phyloP scores from a whole-genome alignment of 2,329 filamentous ascomycete species.

The Fusarium sp. region DNA sequence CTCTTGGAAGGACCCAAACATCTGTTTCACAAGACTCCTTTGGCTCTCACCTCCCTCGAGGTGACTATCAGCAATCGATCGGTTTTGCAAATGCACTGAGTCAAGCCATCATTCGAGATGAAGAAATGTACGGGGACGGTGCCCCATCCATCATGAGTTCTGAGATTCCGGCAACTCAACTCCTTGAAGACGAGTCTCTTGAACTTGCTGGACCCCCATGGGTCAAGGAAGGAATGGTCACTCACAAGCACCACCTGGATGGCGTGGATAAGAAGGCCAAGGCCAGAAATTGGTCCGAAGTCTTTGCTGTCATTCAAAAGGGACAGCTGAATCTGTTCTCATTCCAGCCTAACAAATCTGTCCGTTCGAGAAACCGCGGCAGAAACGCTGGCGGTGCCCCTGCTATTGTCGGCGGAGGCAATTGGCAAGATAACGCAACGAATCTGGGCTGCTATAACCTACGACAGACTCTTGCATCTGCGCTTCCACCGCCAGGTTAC shows the following conservation, averaged over 20 bases:
- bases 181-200: constrained; percentile 92
- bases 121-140: constrained; percentile 66
- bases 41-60: constrained; percentile 76
- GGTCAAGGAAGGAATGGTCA: constrained; percentile 96
- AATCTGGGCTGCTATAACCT: constrained; percentile 87
- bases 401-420: constrained; percentile 87
- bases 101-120: constrained; percentile 95
- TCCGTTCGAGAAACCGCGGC: constrained; percentile 71
- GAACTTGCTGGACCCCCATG: constrained; percentile 95
- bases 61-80: constrained; percentile 94
- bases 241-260: constrained; percentile 96
- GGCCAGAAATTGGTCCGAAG: constrained; percentile 93
- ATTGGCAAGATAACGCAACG: constrained; percentile 98
- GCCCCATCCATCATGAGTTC: constrained; percentile 66
- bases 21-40: constrained; percentile 94
- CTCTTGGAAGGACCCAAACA: constrained; percentile 87
- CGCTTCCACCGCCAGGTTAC: constrained; percentile 90
- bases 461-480: constrained; percentile 89
- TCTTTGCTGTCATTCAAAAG: constrained; percentile 95
- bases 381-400: constrained; percentile 60
- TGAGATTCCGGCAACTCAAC: constrained; percentile 65
- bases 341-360: constrained; percentile 84
- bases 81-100: constrained; percentile 97
- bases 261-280: constrained; percentile 90
- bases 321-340: constrained; percentile 95